Conservation (phyloP, 2,329 filamentous ascomycete species). For the Colletotrichum plurivorum region DNA sequence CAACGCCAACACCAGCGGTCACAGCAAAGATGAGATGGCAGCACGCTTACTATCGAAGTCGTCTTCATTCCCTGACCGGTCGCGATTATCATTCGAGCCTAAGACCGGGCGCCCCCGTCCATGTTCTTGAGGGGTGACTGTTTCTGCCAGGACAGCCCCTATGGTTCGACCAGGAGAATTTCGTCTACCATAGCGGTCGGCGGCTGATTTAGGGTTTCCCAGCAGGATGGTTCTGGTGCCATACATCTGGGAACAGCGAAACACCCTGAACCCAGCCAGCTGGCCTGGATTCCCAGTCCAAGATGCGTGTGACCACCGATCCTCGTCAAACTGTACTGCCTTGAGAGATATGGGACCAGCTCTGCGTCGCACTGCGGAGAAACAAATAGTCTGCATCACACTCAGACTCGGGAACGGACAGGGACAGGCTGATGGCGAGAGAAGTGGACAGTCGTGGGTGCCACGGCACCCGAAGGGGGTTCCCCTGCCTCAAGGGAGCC, state of each 20-base stretch:
- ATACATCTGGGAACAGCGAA: neutral
- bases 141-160: neutral
- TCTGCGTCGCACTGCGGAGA: neutral
- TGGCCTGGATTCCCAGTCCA: neutral
- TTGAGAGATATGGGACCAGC: neutral
- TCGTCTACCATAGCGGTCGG: too few species aligned
- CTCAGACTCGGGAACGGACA: neutral
- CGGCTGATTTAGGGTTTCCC: constrained; percentile 16
- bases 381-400: too few species aligned
- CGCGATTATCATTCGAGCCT: too few species aligned
- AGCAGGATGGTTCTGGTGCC: constrained; percentile 2
- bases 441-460: neutral
- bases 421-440: neutral
- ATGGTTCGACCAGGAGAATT: neutral
- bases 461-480: neutral
- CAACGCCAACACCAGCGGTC: too few species aligned
- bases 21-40: too few species aligned
- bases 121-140: neutral
- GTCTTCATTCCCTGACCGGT: too few species aligned
- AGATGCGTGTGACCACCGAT: neutral
- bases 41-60: too few species aligned
- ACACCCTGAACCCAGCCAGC: neutral
- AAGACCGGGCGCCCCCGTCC: too few species aligned
- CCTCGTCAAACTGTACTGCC: neutral
- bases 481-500: neutral